phyloP scores from a whole-genome alignment of 257 asterid species.

The Plantago ovata region DNA sequence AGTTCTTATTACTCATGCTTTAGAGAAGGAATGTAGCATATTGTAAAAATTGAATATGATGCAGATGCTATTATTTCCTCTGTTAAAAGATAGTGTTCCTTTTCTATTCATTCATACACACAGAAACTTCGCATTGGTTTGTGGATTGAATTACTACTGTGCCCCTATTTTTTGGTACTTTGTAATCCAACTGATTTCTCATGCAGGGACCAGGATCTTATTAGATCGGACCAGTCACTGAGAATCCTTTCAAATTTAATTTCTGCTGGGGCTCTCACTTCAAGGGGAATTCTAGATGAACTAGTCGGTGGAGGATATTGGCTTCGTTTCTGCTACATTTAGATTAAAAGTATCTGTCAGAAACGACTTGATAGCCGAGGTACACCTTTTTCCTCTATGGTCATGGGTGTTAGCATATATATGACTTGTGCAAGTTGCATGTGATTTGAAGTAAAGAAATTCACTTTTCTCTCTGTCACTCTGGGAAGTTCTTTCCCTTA shows the following conservation, averaged over 20 bases:
- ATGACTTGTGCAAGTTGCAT: neutral
- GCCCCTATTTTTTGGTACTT: too few relatives aligned
- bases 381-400: constrained; percentile 21
- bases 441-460: too few relatives aligned
- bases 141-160: too few relatives aligned
- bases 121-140: too few relatives aligned
- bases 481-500: constrained; percentile 19
- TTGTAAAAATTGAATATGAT: neutral
- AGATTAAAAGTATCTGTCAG: constrained; percentile 47
- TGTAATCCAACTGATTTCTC: constrained; percentile 11
- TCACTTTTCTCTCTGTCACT: constrained; percentile 11
- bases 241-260: constrained; percentile 78
- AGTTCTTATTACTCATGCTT: neutral
- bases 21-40: neutral
- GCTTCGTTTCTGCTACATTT: constrained; percentile 47
- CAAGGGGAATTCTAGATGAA: constrained; percentile 73
- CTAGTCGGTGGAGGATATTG: constrained; percentile 58
- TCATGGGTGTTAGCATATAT: constrained; percentile 10
- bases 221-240: constrained; percentile 67
- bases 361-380: constrained; percentile 84
- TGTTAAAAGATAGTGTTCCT: too few relatives aligned
- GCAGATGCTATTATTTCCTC: neutral
- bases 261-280: constrained; percentile 68
- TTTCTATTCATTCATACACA: too few relatives aligned
- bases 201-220: constrained; percentile 65